Percentiles rank a stretch among this genome's conserved stretches.
Evolutionary conservation across 2,329 filamentous ascomycete species (phyloP).

Genomic region (Colletotrichum higginsianum): DNA sequence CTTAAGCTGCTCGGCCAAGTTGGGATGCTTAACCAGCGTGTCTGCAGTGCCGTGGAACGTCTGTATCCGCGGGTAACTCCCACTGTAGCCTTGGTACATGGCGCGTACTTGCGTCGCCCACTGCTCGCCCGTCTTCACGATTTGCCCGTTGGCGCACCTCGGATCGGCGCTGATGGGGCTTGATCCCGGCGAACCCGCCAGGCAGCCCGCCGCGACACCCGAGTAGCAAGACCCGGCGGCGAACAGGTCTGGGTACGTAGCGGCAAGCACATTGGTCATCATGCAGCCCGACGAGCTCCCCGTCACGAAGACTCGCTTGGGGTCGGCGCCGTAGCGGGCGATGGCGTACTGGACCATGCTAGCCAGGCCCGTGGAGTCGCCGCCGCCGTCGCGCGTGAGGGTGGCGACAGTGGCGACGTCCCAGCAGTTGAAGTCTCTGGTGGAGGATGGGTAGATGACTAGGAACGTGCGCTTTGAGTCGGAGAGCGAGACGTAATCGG

Average conservation of each 20-base stretch:
- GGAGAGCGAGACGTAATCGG: constrained; percentile 46
- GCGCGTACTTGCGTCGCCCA: constrained; percentile 60
- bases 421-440: constrained; percentile 59
- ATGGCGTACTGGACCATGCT: constrained; percentile 67
- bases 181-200: constrained; percentile 43
- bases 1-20: constrained; percentile 44
- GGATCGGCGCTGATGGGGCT: constrained; percentile 47
- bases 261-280: constrained; percentile 55
- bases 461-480: constrained; percentile 63
- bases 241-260: constrained; percentile 54
- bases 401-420: constrained; percentile 62
- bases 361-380: constrained; percentile 63
- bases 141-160: constrained; percentile 59
- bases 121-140: constrained; percentile 55
- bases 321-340: constrained; percentile 60
- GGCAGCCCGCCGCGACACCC: constrained; percentile 53
- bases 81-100: constrained; percentile 52
- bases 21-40: constrained; percentile 54
- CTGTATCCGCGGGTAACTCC: constrained; percentile 50
- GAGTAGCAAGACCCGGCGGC: constrained; percentile 52
- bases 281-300: constrained; percentile 55
- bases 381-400: constrained; percentile 63
- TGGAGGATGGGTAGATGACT: constrained; percentile 49
- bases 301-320: constrained; percentile 61
- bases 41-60: constrained; percentile 52